Conservation (phyloP, 116 monocot species). For the Posidonia oceanica region DNA sequence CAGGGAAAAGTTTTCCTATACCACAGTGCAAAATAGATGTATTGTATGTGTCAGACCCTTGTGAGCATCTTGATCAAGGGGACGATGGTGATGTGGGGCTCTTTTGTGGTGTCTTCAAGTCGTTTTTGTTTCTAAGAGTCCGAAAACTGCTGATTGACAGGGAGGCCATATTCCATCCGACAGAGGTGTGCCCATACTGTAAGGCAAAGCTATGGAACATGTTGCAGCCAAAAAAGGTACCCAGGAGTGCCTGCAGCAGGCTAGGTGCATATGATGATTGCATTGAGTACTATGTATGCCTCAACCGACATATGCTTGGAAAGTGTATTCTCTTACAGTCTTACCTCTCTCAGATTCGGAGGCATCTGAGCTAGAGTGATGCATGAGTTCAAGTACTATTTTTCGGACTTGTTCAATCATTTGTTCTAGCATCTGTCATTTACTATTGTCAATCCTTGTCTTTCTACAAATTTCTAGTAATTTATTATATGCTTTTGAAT, state of each 20-base stretch:
- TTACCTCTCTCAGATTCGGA: conserved; percentile 92
- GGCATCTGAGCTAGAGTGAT: conserved; percentile 51
- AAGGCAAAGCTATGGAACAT: conserved; percentile 95
- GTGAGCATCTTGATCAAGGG: conserved; percentile 95
- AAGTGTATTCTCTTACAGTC: conserved; percentile 64
- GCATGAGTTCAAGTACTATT: conserved; percentile 18
- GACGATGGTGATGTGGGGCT: conserved; percentile 90
- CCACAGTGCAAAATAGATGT: conserved; percentile 77
- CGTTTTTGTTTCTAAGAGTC: conserved; percentile 62
- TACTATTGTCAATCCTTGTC: not conserved
- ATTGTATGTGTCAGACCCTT: conserved; percentile 87
- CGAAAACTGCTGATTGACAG: conserved; percentile 73
- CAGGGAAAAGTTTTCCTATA: conserved; percentile 88
- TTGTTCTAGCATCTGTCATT: not conserved
- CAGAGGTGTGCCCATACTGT: conserved; percentile 86
- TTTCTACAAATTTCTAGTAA: no score
- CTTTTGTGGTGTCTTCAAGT: conserved; percentile 90
- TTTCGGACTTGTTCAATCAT: not conserved
- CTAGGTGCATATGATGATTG: conserved; percentile 79
- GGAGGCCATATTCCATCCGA: conserved; percentile 54
- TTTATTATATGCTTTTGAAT: no score
- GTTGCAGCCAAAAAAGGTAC: conserved; percentile 87
- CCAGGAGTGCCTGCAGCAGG: conserved; percentile 57
- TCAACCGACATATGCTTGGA: conserved; percentile 94
- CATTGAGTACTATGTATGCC: conserved; percentile 90